These are phyloP conservation scores for Meredithiella fracta DNA, from an alignment of 2,329 filamentous ascomycete genomes.

Conservation along the genomic window DNA sequence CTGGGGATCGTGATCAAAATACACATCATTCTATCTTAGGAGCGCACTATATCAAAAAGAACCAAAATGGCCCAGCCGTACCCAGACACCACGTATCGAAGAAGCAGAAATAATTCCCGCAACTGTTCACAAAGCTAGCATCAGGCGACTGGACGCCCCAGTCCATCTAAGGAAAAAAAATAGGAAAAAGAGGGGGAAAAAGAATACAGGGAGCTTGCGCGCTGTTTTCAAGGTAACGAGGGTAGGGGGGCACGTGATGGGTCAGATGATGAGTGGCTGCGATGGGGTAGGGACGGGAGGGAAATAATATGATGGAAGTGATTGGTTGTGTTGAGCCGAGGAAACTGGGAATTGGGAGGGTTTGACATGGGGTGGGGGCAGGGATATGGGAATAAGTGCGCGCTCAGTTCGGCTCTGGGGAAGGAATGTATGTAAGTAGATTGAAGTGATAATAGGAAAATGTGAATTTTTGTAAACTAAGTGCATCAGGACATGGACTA, in stretches of 20 bases:
- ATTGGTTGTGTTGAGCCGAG: slow-evolving; percentile 14
- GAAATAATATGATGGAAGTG: slow-evolving; percentile 12
- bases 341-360: slow-evolving; percentile 5
- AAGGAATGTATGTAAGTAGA: slow-evolving; percentile 15
- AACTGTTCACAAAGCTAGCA: slow-evolving; percentile 15
- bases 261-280: neutral
- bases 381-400: neutral
- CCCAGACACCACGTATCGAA: slow-evolving; percentile 19
- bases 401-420: slow-evolving; percentile 13
- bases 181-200: slow-evolving; percentile 13
- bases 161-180: slow-evolving; percentile 21
- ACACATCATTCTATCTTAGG: slow-evolving; percentile 16
- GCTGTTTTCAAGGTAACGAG: neutral
- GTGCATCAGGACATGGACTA: neutral
- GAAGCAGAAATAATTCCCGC: slow-evolving; percentile 17
- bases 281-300: slow-evolving; percentile 6
- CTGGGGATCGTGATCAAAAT: slow-evolving; percentile 39
- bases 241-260: neutral
- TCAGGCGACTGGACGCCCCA: slow-evolving; percentile 19
- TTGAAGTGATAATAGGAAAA: neutral
- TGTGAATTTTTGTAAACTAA: neutral
- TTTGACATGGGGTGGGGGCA: neutral
- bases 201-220: slow-evolving; percentile 1
- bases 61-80: slow-evolving; percentile 20
- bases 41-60: slow-evolving; percentile 14